Base-by-base conservation (phyloP, 2,329 filamentous ascomycete genomes). In the Pseudocercospora macadamiae region DNA sequence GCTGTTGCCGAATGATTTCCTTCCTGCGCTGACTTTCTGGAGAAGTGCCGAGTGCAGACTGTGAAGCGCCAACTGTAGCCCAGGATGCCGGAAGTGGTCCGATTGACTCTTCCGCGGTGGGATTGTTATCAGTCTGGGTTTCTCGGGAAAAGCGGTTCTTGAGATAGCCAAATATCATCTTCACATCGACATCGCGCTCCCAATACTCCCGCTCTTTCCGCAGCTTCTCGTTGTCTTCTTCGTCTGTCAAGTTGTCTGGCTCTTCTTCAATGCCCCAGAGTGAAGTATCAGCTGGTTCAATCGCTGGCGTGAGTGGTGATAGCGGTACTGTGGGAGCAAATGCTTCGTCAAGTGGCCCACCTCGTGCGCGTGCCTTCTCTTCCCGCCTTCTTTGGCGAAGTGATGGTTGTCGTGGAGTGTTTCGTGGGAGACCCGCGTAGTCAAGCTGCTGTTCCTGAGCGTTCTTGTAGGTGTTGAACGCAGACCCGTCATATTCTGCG, bases 111-210 rank as follows among this genome's bases (percentile, higher is more conserved):
- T 60, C 60, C 73, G 60, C 32, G 16, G 48, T 21, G 3, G 51
- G 37, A 36, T 60, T 51, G 47, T 49, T 49, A 9, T 49, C 47
- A 25, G 45, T 21, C 36, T 54, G 28, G n/a, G 63, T 45, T 1
- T 60, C 42, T 12, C 74, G 79, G 58, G 85, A 80, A 73, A 96
- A 93, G 59, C 90, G 87, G 16, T 86, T 89, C 58, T 88, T 85
- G 26, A 96, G 82, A 71, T 95, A 97, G 49, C 88, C 86, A 78
- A 97, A 97, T 30, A 97, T 90, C 73, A 96, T 89, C 71, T 89
- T 90, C 64, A 97, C 85, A 70, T 97, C 93, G 4, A 97, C 83
- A 54, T 96, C 90, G 60, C 89, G 87, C 75, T 97, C 93, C 95
- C 95, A 99, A 71, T 96, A 95, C 32, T 95, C 90, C 19, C 79